Evolutionary conservation across 2,329 filamentous ascomycete species (phyloP).

Genomic region (Beauveria scarabaeidicola): DNA sequence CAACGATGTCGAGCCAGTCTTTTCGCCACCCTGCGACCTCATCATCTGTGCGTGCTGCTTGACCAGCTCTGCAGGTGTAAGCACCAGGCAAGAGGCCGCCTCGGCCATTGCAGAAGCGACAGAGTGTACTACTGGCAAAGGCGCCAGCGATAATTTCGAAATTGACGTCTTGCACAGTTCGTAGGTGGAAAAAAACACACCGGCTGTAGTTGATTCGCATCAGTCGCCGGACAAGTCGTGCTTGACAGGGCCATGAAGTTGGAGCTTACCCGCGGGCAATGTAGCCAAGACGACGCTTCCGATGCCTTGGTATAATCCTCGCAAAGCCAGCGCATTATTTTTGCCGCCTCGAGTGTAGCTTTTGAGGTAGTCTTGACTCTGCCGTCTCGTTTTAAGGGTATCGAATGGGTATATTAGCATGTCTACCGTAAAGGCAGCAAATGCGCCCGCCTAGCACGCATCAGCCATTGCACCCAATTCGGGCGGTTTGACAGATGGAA

Average conservation of each 20-base stretch:
- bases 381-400: conserved; percentile 79
- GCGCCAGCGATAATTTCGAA: conserved; percentile 43
- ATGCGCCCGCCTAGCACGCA: conserved; percentile 62
- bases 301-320: conserved; percentile 78
- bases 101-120: conserved; percentile 69
- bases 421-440: conserved; percentile 80
- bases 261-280: conserved; percentile 63
- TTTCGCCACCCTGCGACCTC: conserved; percentile 18
- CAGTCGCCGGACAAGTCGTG: background rate
- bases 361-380: conserved; percentile 65
- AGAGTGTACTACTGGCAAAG: conserved; percentile 63
- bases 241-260: background rate
- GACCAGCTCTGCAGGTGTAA: conserved; percentile 82
- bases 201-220: conserved; percentile 41
- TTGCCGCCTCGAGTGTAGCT: conserved; percentile 52
- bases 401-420: conserved; percentile 81
- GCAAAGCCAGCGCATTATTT: conserved; percentile 41
- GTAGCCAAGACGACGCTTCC: conserved; percentile 80
- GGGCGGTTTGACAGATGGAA: fast-evolving
- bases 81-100: conserved; percentile 74
- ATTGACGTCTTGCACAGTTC: conserved; percentile 65
- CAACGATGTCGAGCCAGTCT: conserved; percentile 33
- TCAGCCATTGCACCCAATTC: background rate
- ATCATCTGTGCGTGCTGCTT: conserved; percentile 94
- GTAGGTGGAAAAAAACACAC: conserved; percentile 85